Percentiles rank a stretch among this genome's conserved stretches.
phyloP scores from a whole-genome alignment of 495 filamentous ascomycete species.

The Echria macrotheca region DNA sequence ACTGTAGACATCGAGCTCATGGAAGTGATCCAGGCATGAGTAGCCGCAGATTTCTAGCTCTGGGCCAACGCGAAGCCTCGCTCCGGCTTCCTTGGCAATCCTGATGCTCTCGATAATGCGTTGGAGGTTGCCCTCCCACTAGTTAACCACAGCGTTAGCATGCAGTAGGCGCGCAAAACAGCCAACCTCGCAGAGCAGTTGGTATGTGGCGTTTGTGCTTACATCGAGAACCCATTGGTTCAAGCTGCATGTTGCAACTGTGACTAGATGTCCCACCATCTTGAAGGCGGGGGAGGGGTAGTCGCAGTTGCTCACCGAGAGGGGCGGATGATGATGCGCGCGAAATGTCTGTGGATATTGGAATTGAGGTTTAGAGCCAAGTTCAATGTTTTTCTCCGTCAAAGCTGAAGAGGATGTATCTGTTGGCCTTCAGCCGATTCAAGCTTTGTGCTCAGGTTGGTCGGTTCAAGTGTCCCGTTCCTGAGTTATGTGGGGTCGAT shows the following conservation, averaged over 20 bases:
- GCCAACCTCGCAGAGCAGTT: background rate
- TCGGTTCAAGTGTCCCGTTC: too few species aligned
- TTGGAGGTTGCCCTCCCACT: constrained; percentile 66
- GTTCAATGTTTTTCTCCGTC: too few species aligned
- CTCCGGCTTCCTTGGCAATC: constrained; percentile 63
- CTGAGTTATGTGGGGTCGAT: too few species aligned
- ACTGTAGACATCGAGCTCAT: constrained; percentile 55
- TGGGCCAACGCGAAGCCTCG: constrained; percentile 70
- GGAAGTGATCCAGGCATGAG: constrained; percentile 63
- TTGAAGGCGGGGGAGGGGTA: background rate
- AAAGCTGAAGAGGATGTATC: too few species aligned
- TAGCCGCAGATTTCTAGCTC: constrained; percentile 54
- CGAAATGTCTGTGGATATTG: too few species aligned
- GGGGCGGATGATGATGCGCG: too few species aligned
- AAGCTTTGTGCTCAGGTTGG: too few species aligned
- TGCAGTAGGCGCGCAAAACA: background rate
- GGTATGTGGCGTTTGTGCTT: constrained; percentile 1
- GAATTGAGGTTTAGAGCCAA: too few species aligned
- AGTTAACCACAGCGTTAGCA: constrained; percentile 49
- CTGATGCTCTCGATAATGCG: constrained; percentile 73
- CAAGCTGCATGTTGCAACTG: constrained; percentile 43
- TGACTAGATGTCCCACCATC: constrained; percentile 30
- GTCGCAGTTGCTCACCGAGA: too few species aligned
- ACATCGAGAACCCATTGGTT: constrained; percentile 72
- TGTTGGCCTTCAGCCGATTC: too few species aligned